Percentiles rank a stretch among this genome's conserved stretches.
Conservation (phyloP, 2,329 filamentous ascomycete genomes). For the Trichoderma oligosporum region DNA sequence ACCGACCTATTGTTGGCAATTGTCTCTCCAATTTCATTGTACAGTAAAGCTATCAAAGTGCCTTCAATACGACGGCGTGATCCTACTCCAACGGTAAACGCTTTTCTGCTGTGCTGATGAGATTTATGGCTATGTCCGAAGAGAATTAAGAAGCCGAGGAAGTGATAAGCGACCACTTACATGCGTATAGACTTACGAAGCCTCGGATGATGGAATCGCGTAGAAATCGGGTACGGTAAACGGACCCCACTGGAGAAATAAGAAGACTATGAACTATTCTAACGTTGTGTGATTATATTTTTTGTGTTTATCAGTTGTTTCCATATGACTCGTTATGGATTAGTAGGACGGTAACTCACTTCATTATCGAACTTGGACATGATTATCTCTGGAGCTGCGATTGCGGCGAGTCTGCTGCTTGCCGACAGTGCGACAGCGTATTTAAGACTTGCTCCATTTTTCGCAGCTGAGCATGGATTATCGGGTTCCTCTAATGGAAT, state of each 20-base stretch:
- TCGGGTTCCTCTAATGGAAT: background rate
- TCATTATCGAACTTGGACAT: background rate
- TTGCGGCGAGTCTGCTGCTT: slow-evolving; percentile 1
- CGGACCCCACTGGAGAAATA: background rate
- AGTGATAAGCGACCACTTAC: too few relatives aligned
- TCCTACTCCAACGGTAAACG: too few relatives aligned
- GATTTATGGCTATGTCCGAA: too few relatives aligned
- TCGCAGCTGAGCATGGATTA: background rate
- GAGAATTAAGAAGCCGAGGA: too few relatives aligned
- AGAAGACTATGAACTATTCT: background rate
- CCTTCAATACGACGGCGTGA: too few relatives aligned
- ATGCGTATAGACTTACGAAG: background rate
- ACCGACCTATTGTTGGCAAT: too few relatives aligned
- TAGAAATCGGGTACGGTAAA: slow-evolving; percentile 10
- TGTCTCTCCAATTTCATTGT: too few relatives aligned
- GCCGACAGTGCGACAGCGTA: background rate
- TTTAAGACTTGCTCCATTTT: background rate
- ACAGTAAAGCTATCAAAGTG: too few relatives aligned
- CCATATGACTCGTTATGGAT: background rate
- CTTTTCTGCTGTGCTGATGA: too few relatives aligned
- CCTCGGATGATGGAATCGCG: background rate
- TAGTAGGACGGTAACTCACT: background rate
- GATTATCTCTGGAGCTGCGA: background rate
- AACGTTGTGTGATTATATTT: too few relatives aligned
- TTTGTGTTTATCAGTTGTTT: background rate